A percentile compares a stretch with the other conserved stretches of the same genome.
Conservation (phyloP, 768 basidiomycete species). For the Infundibulicybe gibba region DNA sequence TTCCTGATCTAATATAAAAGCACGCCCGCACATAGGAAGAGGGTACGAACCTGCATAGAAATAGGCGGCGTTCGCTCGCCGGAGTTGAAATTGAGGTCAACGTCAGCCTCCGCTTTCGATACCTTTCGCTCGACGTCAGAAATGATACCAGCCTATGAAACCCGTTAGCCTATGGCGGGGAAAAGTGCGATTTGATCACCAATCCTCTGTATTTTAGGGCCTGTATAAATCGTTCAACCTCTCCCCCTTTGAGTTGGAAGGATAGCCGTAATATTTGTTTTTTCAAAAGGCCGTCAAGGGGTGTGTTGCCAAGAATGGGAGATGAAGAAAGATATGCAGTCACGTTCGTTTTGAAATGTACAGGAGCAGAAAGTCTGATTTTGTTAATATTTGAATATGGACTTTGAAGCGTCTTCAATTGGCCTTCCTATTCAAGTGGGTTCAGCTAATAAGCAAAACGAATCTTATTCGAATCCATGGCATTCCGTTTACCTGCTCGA, state of each 20-base stretch:
- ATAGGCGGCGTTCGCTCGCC: constrained; percentile 2
- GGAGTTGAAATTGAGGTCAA: constrained; percentile 15
- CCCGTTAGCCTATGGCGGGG: background rate
- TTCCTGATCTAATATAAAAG: constrained; percentile 8
- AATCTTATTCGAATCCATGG: constrained; percentile 1
- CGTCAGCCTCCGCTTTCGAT: constrained; percentile 17
- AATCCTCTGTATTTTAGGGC: constrained; percentile 41
- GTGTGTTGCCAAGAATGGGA: constrained; percentile 33
- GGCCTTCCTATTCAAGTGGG: constrained; percentile 27
- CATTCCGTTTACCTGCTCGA: constrained; percentile 31
- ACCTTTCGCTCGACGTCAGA: constrained; percentile 11
- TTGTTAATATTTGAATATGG: constrained; percentile 30
- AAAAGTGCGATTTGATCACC: constrained; percentile 26
- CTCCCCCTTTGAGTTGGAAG: constrained; percentile 32
- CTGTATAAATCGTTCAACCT: constrained; percentile 33
- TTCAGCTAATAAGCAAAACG: constrained; percentile 2
- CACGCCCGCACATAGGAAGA: background rate
- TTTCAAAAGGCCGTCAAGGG: constrained; percentile 12
- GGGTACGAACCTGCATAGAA: constrained; percentile 15
- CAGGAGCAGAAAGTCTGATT: constrained; percentile 19
- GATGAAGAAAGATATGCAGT: constrained; percentile 26
- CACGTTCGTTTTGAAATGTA: constrained; percentile 21
- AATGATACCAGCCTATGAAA: constrained; percentile 7
- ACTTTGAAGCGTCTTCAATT: constrained; percentile 48
- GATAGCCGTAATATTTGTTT: constrained; percentile 19